phyloP scores from a whole-genome alignment of 2,329 filamentous ascomycete genomes.

The Trichoderma sp. region DNA sequence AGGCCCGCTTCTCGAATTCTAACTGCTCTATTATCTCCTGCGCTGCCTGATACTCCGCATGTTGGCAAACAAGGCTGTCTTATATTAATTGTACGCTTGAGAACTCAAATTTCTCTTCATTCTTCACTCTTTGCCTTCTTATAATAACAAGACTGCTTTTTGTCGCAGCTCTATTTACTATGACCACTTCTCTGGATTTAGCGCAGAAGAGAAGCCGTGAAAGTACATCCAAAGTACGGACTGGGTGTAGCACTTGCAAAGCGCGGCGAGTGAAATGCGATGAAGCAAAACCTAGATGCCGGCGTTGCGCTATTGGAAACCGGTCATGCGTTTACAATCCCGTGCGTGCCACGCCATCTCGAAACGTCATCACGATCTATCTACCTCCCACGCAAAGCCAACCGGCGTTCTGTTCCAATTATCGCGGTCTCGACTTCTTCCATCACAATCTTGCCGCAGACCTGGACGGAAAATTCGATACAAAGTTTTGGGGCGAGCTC shows the following conservation, averaged over 20 bases:
- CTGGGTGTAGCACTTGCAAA: not conserved
- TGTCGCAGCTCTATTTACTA: not conserved
- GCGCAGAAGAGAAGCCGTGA: not conserved
- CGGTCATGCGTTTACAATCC: not conserved
- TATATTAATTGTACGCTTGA: not conserved
- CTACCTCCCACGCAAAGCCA: not conserved
- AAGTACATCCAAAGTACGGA: not conserved
- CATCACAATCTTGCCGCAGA: not conserved
- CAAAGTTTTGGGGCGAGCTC: not conserved
- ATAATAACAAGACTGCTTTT: not conserved
- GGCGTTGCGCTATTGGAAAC: not conserved
- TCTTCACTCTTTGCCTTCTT: not conserved
- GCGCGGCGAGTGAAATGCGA: not conserved
- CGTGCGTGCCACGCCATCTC: not conserved
- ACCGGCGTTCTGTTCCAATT: not conserved
- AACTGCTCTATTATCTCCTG: too few relatives aligned
- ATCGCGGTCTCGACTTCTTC: not conserved
- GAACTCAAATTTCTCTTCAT: not conserved
- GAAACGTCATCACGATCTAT: not conserved
- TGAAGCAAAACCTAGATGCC: not conserved
- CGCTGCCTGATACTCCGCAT: too few relatives aligned
- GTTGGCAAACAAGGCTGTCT: too few relatives aligned
- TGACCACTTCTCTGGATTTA: not conserved
- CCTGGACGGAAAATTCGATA: not conserved
- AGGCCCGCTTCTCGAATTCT: too few relatives aligned